A percentile compares a stretch with the other conserved stretches of the same genome.
phyloP scores from a whole-genome alignment of 2,329 filamentous ascomycete genomes.

The Penicillium sp. region DNA sequence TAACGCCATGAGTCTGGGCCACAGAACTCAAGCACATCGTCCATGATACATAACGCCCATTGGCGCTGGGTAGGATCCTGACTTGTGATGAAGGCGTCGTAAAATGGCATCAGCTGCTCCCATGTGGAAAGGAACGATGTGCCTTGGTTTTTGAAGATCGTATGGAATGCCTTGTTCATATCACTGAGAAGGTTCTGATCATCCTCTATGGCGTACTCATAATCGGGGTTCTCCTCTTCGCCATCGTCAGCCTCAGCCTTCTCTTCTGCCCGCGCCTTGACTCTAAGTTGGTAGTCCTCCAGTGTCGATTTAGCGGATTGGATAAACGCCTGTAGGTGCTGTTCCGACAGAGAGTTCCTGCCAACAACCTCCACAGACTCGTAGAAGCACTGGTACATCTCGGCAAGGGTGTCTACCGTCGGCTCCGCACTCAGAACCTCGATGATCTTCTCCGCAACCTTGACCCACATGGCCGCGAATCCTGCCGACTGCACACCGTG shows the following conservation, averaged over 20 bases:
- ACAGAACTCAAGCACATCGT: constrained; percentile 97
- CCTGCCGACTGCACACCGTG: constrained; percentile 81
- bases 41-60: constrained; percentile 99
- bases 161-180: constrained; percentile 99
- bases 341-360: constrained; percentile 75
- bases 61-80: constrained; percentile 88
- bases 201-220: constrained; percentile 90
- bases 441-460: constrained; percentile 85
- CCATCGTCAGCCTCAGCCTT: constrained; percentile 82
- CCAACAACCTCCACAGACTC: constrained; percentile 95
- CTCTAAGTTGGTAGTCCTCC: constrained; percentile 89
- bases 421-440: constrained; percentile 94
- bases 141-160: constrained; percentile 96
- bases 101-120: constrained; percentile 84
- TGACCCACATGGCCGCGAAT: constrained; percentile 80
- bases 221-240: constrained; percentile 86
- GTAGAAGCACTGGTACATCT: constrained; percentile 99
- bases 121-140: constrained; percentile 82
- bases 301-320: constrained; percentile 82
- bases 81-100: constrained; percentile 82
- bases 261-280: constrained; percentile 82
- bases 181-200: constrained; percentile 95
- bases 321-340: constrained; percentile 87
- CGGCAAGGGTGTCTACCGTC: constrained; percentile 91
- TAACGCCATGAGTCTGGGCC: constrained; percentile 87